These are phyloP conservation scores for Pinus albicaulis DNA, from an alignment of 75 land plant genomes.

Conservation along the genomic window DNA sequence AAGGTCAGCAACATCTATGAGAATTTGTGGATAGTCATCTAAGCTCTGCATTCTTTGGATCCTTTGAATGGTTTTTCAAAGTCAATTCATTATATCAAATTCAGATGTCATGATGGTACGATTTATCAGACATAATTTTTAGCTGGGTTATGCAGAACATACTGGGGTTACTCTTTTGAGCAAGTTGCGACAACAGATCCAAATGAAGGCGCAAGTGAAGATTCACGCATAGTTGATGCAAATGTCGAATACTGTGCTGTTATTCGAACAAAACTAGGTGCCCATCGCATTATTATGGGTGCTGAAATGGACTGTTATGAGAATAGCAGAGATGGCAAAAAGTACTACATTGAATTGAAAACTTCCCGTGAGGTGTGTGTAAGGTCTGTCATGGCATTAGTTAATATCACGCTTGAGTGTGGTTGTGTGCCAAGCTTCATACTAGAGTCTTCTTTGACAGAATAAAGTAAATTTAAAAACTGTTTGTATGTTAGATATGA, in stretches of 20 bases:
- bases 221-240: conserved; percentile 67
- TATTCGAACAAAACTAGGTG: conserved; percentile 89
- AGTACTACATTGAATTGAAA: conserved; percentile 84
- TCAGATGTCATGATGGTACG: not conserved
- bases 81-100: not conserved
- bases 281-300: conserved; percentile 99
- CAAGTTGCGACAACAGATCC: conserved; percentile 79
- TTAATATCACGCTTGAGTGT: conserved; percentile 6
- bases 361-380: conserved; percentile 78
- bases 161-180: conserved; percentile 98
- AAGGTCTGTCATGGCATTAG: conserved; percentile 3
- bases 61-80: not conserved
- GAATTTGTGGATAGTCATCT: not conserved
- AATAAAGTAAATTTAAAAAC: not conserved
- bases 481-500: not conserved
- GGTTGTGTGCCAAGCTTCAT: not conserved
- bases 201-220: conserved; percentile 36
- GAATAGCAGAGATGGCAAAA: conserved; percentile 55
- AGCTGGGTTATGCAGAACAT: conserved; percentile 40
- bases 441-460: not conserved
- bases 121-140: not conserved
- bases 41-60: not conserved
- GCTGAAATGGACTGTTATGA: conserved; percentile 99
- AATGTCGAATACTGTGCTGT: conserved; percentile 95
- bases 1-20: too few relatives aligned